Evolutionary conservation across 2,329 filamentous ascomycete species (phyloP), one percentile per base, ranked within the genome.

Genomic region (Polytolypa hystricis): DNA sequence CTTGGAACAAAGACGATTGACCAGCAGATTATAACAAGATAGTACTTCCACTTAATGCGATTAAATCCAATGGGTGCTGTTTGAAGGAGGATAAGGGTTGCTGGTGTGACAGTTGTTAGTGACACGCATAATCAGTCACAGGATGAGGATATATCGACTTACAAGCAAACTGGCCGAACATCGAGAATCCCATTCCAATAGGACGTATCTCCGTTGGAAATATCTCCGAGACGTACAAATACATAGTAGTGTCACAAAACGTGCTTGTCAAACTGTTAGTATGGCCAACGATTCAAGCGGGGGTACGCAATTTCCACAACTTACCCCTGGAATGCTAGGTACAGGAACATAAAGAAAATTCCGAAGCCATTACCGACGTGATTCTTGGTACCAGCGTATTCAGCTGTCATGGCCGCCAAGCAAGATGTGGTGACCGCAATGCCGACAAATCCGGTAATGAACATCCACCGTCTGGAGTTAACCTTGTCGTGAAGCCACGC

Each of bases 171-270:
- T 69, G 66, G 3, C 67, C 67, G 35, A 71, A 70, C 1, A 71
- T 42, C 0, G 64, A 67, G 48, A 70, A 67, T 0, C 65, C 67
- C 56, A 70, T 69, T 6, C 67, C 68, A 20, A 69, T 71, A 0
- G 67, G 60, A 2, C 69, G 59, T 18, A 71, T 67, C 35, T 70
- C 64, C 0, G 65, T 70, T 0, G 65, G 65, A 48, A 64, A 66
- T 12, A 67, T 67, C 48, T 67, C 64, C 2, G 57, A 55, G 19
- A 64, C 55, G 37, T 66, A 66, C 15, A 66, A 52, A 39, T 66
- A 69, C 49, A 66, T 64, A 11, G 59, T 66, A 2, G 65, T 65
- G 40, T 69, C 65, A 27, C 66, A 57, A 45, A 56, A 66, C 21
- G 58, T 65, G 6, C 61, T 65, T 17, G 15, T 9, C 6, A 18